These are phyloP conservation scores for Astrocystis sublimbata DNA, from an alignment of 495 filamentous ascomycete genomes.

Conservation along the genomic window DNA sequence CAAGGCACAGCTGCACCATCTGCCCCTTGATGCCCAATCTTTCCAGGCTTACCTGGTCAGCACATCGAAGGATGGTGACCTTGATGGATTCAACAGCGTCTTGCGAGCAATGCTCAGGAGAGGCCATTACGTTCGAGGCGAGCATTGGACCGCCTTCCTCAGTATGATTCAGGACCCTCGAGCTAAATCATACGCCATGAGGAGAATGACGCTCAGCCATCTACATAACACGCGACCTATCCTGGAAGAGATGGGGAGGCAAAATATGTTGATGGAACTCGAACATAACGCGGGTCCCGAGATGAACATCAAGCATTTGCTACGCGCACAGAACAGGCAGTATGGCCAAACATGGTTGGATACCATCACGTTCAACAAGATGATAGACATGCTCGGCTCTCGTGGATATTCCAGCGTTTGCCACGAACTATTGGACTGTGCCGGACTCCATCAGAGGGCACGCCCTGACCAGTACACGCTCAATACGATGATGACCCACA, in stretches of 20 bases:
- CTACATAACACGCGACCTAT: conserved; percentile 26
- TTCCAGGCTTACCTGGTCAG: conserved; percentile 37
- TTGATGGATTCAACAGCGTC: conserved; percentile 33
- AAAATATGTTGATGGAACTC: conserved; percentile 38
- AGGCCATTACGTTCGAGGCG: conserved; percentile 30
- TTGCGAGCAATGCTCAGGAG: conserved; percentile 35
- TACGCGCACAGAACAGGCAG: conserved; percentile 32
- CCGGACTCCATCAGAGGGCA: conserved; percentile 13
- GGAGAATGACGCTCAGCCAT: conserved; percentile 32
- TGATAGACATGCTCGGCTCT: conserved; percentile 33
- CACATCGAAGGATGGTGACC: conserved; percentile 31
- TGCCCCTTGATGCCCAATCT: conserved; percentile 34
- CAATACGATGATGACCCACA: conserved; percentile 40
- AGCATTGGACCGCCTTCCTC: conserved; percentile 45
- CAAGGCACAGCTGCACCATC: conserved; percentile 18
- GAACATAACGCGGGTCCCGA: conserved; percentile 30
- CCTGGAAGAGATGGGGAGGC: conserved; percentile 26
- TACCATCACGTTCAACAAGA: conserved; percentile 31
- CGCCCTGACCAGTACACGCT: conserved; percentile 31
- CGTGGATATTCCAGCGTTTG: conserved; percentile 29
- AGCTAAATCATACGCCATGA: conserved; percentile 37
- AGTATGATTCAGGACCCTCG: conserved; percentile 40
- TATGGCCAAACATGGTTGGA: conserved; percentile 44
- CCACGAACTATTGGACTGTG: conserved; percentile 26
- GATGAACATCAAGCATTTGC: conserved; percentile 24